phyloP scores from a whole-genome alignment of 2,329 filamentous ascomycete species.

The Cladosporium cucumerinum region DNA sequence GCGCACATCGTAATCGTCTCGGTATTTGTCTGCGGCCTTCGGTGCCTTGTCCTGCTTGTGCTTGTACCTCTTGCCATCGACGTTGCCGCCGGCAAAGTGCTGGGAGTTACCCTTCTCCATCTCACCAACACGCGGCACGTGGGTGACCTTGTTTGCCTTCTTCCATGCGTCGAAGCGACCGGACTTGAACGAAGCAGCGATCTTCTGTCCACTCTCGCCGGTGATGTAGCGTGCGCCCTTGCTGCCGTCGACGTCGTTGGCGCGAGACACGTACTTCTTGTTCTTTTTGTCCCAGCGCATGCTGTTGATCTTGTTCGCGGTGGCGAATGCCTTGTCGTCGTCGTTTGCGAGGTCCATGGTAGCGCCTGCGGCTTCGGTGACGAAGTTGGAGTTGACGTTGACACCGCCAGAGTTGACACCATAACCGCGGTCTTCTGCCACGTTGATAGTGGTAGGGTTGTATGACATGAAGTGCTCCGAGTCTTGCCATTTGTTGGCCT shows the following conservation, averaged over 20 bases:
- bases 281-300: slow-evolving; percentile 97
- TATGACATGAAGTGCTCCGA: slow-evolving; percentile 96
- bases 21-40: slow-evolving; percentile 87
- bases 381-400: slow-evolving; percentile 65
- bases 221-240: slow-evolving; percentile 67
- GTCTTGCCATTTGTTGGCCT: slow-evolving; percentile 65
- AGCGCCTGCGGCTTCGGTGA: slow-evolving; percentile 78
- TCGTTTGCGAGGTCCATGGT: slow-evolving; percentile 94
- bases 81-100: slow-evolving; percentile 30
- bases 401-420: slow-evolving; percentile 77
- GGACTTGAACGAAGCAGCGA: slow-evolving; percentile 87
- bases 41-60: slow-evolving; percentile 86
- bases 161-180: slow-evolving; percentile 93
- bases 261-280: slow-evolving; percentile 87
- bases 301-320: slow-evolving; percentile 63
- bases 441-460: slow-evolving; percentile 73
- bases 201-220: slow-evolving; percentile 92
- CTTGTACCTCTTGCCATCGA: slow-evolving; percentile 62
- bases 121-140: slow-evolving; percentile 79
- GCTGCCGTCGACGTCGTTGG: slow-evolving; percentile 92
- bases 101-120: slow-evolving; percentile 52
- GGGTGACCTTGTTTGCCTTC: slow-evolving; percentile 75
- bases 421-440: slow-evolving; percentile 87
- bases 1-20: slow-evolving; percentile 84
- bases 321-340: slow-evolving; percentile 77